A percentile compares a stretch with the other conserved stretches of the same genome.
These are phyloP conservation scores for Trichophyton benhamiae DNA, from an alignment of 2,329 filamentous ascomycete species.

Conservation along the genomic window DNA sequence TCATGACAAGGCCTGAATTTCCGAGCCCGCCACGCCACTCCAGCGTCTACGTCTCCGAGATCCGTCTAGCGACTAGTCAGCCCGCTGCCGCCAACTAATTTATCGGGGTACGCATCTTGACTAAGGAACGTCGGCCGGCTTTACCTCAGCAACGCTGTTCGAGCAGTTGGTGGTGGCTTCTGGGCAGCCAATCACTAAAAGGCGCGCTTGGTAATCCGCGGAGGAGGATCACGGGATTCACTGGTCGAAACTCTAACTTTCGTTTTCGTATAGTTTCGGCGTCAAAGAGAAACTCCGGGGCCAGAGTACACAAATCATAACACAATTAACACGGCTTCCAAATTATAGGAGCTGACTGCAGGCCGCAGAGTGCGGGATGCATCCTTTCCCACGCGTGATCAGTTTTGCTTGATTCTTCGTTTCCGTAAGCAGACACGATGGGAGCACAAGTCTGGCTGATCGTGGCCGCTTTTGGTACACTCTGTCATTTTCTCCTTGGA, in stretches of 20 bases:
- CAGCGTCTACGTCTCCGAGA: neutral
- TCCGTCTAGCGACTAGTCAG: neutral
- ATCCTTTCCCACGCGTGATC: too few relatives aligned
- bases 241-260: neutral
- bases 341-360: too few relatives aligned
- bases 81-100: too few relatives aligned
- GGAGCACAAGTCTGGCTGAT: neutral
- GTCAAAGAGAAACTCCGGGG: neutral
- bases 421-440: neutral
- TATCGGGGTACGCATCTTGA: too few relatives aligned
- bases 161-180: neutral
- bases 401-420: too few relatives aligned
- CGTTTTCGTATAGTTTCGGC: neutral
- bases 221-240: neutral
- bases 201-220: neutral
- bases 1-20: too few relatives aligned
- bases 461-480: neutral
- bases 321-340: too few relatives aligned
- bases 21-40: neutral
- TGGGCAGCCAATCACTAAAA: neutral
- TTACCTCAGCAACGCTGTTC: neutral
- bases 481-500: neutral
- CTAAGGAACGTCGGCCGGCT: neutral
- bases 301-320: too few relatives aligned
- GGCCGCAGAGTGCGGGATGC: too few relatives aligned